Percentiles rank a stretch among this genome's conserved stretches.
phyloP scores from a whole-genome alignment of 441 rosid genomes.

The Pelargonium hybrid region DNA sequence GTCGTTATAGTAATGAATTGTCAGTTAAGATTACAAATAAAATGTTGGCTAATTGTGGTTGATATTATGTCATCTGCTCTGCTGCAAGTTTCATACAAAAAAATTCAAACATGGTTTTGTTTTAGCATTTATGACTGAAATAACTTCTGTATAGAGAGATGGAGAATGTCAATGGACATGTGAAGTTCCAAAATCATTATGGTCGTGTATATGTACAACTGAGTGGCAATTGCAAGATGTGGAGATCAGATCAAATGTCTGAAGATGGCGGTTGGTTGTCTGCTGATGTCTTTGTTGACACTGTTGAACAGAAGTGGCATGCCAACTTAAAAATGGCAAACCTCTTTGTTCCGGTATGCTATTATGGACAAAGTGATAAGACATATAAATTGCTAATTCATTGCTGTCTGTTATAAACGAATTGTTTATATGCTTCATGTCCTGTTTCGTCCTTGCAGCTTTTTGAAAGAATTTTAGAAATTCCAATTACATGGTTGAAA shows the following conservation, averaged over 20 bases:
- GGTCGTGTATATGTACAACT: slow-evolving; percentile 73
- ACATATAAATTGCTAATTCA: slow-evolving; percentile 8
- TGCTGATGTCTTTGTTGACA: slow-evolving; percentile 86
- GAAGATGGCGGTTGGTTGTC: slow-evolving; percentile 96
- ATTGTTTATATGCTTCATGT: slow-evolving; percentile 21
- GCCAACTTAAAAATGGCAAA: slow-evolving; percentile 76
- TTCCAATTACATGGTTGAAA: slow-evolving; percentile 75
- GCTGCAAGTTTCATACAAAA: background rate
- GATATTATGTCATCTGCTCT: background rate
- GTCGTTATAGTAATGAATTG: background rate
- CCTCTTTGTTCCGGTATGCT: slow-evolving; percentile 92
- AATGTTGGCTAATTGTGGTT: background rate
- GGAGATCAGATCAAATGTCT: slow-evolving; percentile 69
- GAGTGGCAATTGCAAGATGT: slow-evolving; percentile 83
- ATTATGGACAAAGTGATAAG: slow-evolving; percentile 21
- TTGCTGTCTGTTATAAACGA: slow-evolving; percentile 9
- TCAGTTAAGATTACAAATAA: background rate
- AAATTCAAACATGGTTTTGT: slow-evolving; percentile 7
- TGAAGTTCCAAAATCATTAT: slow-evolving; percentile 89
- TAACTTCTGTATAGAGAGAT: slow-evolving; percentile 54
- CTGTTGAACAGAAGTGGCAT: slow-evolving; percentile 88
- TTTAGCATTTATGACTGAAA: slow-evolving; percentile 22
- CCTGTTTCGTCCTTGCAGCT: slow-evolving; percentile 44
- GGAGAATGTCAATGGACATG: slow-evolving; percentile 71
- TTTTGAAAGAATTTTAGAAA: slow-evolving; percentile 87